phyloP scores from a whole-genome alignment of 805 yeast species.

The Saccharomyces jurei region DNA sequence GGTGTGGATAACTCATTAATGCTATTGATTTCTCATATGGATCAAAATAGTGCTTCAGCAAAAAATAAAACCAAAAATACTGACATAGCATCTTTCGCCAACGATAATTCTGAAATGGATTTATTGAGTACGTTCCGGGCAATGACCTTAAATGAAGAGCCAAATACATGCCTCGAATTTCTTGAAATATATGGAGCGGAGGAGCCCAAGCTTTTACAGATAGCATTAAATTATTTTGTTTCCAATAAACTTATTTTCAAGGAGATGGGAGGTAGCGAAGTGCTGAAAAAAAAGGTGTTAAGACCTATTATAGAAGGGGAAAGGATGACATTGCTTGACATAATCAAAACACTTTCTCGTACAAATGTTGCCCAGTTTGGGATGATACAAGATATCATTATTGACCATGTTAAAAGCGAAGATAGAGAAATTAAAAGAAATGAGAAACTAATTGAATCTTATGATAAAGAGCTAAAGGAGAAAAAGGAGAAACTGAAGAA shows the following conservation, averaged over 20 bases:
- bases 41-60: constrained; percentile 30
- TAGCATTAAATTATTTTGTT: constrained; percentile 56
- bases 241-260: constrained; percentile 46
- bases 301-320: constrained; percentile 43
- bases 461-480: constrained; percentile 55
- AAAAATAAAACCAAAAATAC: constrained; percentile 30
- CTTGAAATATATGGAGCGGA: constrained; percentile 51
- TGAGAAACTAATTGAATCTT: constrained; percentile 54
- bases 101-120: constrained; percentile 14
- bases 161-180: constrained; percentile 47
- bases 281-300: constrained; percentile 40
- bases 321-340: constrained; percentile 64
- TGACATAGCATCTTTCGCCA: not conserved
- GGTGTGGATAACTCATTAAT: constrained; percentile 25
- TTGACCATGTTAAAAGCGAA: constrained; percentile 51
- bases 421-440: constrained; percentile 63
- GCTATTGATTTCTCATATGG: constrained; percentile 34
- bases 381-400: constrained; percentile 57
- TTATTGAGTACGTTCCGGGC: constrained; percentile 45
- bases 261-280: constrained; percentile 43
- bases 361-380: constrained; percentile 65
- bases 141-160: constrained; percentile 49
- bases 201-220: constrained; percentile 57
- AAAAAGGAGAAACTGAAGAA: constrained; percentile 47
- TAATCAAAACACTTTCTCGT: constrained; percentile 58